phyloP scores from a whole-genome alignment of 108 stramenopile species.

The Cyclotella sp. region DNA sequence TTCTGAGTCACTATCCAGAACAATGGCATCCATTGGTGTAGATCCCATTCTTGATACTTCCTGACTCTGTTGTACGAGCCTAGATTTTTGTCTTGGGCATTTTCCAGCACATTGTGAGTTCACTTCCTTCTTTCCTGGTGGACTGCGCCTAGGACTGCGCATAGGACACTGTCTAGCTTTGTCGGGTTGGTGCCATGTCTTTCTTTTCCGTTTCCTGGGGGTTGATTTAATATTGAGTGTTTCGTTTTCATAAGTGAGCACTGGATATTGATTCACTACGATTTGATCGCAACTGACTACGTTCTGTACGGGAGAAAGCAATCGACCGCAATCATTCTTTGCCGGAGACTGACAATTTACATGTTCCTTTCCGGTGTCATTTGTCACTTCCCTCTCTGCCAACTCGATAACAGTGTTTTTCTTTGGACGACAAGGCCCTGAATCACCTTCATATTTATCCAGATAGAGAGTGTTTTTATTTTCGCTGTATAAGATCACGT shows the following conservation, averaged over 20 bases:
- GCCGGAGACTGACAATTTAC: background rate
- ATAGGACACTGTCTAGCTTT: background rate
- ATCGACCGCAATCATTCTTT: background rate
- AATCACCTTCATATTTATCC: background rate
- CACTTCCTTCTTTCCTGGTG: background rate
- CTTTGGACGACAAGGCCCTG: background rate
- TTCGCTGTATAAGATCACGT: background rate
- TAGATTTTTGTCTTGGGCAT: background rate
- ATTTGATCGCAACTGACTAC: background rate
- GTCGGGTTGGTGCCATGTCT: background rate
- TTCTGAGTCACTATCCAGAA: slow-evolving; percentile 24
- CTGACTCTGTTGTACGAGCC: background rate
- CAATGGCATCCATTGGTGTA: slow-evolving; percentile 17
- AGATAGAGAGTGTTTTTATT: background rate
- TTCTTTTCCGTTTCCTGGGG: slow-evolving; percentile 2
- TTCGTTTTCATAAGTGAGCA: slow-evolving; percentile 7
- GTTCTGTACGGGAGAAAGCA: background rate
- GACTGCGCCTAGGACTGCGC: slow-evolving; percentile 9
- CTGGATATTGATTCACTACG: background rate
- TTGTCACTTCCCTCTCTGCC: background rate
- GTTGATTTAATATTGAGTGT: slow-evolving; percentile 4
- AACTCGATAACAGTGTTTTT: background rate
- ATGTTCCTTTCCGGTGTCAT: background rate
- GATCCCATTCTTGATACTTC: slow-evolving; percentile 4
- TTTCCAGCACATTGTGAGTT: background rate